Evolutionary conservation across 2,329 filamentous ascomycete species (phyloP), one percentile per base, ranked within the genome.

Genomic region (Colletotrichum musicola): DNA sequence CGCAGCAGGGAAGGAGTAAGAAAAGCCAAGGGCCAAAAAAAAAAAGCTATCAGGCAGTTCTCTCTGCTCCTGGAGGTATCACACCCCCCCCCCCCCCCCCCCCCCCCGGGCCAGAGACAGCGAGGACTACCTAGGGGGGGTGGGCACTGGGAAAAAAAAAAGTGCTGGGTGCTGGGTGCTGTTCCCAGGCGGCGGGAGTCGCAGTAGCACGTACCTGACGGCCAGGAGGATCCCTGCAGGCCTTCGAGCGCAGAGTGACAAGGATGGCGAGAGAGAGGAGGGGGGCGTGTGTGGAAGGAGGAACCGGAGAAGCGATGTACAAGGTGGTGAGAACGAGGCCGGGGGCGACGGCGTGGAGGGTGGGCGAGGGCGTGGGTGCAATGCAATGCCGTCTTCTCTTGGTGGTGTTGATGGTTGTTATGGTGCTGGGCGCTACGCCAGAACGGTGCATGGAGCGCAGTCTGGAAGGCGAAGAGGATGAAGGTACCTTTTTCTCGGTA

Each of bases 131-230:
- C 22, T 22, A 6, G 30, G 30, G 7, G 30, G 30, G 30, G 30
- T 35, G 30, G 30, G 7, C 30, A 35, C 30, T 35, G 30, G 30
- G 53, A 12, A 57, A 40, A 25, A 25, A 13, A 18, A 25, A 20
- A 50, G 47, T 20, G 20, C 47, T 20, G 12, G 20, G 46, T 30
- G 13, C 20, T 51, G 22, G 22, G 22, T 25, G 20, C 57, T 61
- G 56, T 67, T 65, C 65, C 64, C 65, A 56, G 65, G 63, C 63
- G 51, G 58, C 67, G 51, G 51, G 56, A 68, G 67, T 62, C 56
- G 47, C 46, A 67, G 63, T 58, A 69, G 63, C 63, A 68, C 67
- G 63, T 68, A 69, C 63, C 67, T 69, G 67, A 68, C 62, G 67
- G 62, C 58, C 63, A 62, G 67, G 57, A 68, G 63, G 20, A 69